Conservation (phyloP, 2,329 filamentous ascomycete genomes). For the Fusarium sambucinum region DNA sequence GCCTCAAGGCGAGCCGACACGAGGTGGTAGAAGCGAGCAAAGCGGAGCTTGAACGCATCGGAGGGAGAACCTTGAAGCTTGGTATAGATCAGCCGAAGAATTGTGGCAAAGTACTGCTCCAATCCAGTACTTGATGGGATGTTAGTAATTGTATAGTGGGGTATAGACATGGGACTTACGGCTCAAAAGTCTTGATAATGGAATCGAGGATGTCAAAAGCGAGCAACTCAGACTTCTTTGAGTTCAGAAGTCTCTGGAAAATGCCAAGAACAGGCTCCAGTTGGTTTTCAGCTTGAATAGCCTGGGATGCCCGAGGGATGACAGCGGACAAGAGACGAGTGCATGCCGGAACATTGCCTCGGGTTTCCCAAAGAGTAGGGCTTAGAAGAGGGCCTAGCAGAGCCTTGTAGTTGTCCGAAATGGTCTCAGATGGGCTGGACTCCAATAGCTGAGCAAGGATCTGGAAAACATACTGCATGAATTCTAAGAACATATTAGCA, state of each 20-base stretch:
- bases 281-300: conserved; percentile 83
- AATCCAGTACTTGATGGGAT: conserved; percentile 65
- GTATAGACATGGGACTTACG: conserved; percentile 62
- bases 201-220: conserved; percentile 92
- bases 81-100: conserved; percentile 86
- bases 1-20: conserved; percentile 81
- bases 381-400: conserved; percentile 83
- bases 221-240: conserved; percentile 85
- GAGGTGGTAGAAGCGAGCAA: conserved; percentile 95
- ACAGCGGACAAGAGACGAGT: conserved; percentile 87
- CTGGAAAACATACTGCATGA: conserved; percentile 96
- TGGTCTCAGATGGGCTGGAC: conserved; percentile 80
- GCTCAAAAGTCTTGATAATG: conserved; percentile 78
- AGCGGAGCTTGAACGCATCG: conserved; percentile 86
- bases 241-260: conserved; percentile 88
- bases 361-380: conserved; percentile 88
- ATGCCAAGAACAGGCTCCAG: conserved; percentile 91
- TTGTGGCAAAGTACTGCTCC: conserved; percentile 80
- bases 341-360: conserved; percentile 92
- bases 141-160: conserved; percentile 41
- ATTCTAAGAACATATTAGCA: conserved; percentile 70
- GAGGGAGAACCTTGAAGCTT: conserved; percentile 75
- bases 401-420: conserved; percentile 84
- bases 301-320: conserved; percentile 78
- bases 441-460: conserved; percentile 92